Evolutionary conservation across 768 basidiomycete species (phyloP), one percentile per base, ranked within the genome.

Genomic region (Auricularia sp.): DNA sequence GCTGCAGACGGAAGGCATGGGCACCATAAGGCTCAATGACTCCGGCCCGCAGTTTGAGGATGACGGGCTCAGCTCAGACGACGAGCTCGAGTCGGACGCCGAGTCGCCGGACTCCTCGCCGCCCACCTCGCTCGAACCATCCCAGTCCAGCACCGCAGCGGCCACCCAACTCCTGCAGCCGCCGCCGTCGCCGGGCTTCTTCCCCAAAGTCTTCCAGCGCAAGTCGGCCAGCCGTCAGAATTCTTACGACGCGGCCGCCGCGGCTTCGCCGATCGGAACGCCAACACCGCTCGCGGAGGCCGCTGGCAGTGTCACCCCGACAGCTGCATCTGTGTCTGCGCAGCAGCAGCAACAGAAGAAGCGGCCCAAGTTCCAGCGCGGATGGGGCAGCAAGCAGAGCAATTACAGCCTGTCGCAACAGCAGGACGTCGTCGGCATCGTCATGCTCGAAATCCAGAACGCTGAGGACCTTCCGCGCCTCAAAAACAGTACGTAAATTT

Each of bases 341-440:
- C 56, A 61, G 65, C 43, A 62, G 56, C 54, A 39, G 59, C 60
- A 59, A 53, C 63, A 61, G 62, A 36, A 42, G 64, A 75, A 69
- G 66, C 79, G 76, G 72, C 72, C 71, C 51, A 76, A 73, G 66
- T 77, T 83, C 64, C 72, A 75, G 62, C 75, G 75, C 62, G 75
- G 77, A 1, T 82, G 78, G 76, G 68, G 68, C 61, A 80, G 80
- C 74, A 72, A 69, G 59, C 70, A 70, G 3, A 72, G 66, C 29
- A 79, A 77, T 23, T 88, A 79, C 73, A 87, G 87, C 72, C 18
- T 59, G 83, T 91, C 66, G 82, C 81, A 18, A 79, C 85, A 0
- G 80, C 77, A 92, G 70, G 95, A 98, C 71, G 87, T 97, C 44
- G 76, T 96, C 2, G 96, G 96, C 0, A 93, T 98, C 65, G 95